phyloP scores from a whole-genome alignment of 352 stramenopile genomes.

The Lagenidium sp. region DNA sequence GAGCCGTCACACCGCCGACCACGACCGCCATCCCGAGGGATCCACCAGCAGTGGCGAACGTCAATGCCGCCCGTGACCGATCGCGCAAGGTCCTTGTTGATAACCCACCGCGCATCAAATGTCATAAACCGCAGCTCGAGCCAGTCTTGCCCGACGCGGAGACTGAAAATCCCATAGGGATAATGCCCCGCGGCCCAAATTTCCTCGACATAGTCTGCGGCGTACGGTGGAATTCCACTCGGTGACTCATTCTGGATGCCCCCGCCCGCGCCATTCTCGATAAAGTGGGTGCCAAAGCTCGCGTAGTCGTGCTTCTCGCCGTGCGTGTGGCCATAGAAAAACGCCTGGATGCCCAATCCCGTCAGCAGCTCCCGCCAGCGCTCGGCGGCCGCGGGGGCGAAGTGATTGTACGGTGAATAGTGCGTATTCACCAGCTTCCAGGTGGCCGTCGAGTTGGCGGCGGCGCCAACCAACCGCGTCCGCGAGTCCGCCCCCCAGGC shows the following conservation, averaged over 20 bases:
- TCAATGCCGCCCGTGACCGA: conserved; percentile 42
- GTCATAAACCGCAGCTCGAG: conserved; percentile 64
- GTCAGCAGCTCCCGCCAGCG: conserved; percentile 43
- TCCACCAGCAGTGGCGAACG: conserved; percentile 71
- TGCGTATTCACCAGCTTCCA: conserved; percentile 83
- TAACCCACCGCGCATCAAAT: conserved; percentile 51
- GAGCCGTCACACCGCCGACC: conserved; percentile 5
- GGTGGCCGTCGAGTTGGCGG: conserved; percentile 48
- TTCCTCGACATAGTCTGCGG: conserved; percentile 30
- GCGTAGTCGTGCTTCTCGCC: conserved; percentile 62
- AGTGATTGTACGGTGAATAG: conserved; percentile 76
- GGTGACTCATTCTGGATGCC: conserved; percentile 76
- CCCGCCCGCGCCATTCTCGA: conserved; percentile 69
- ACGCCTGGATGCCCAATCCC: conserved; percentile 16
- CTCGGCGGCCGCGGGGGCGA: conserved; percentile 24
- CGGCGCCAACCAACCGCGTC: conserved; percentile 27
- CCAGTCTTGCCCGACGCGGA: conserved; percentile 54
- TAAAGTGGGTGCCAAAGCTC: conserved; percentile 48
- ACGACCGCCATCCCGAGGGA: conserved; percentile 33
- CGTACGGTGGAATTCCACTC: conserved; percentile 52
- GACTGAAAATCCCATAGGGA: conserved; percentile 66
- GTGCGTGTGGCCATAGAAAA: conserved; percentile 51
- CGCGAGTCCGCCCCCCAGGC: conserved; percentile 48
- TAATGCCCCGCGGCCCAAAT: conserved; percentile 52
- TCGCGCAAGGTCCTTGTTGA: conserved; percentile 35